These are phyloP conservation scores for Stagonosporopsis tanaceti DNA, from an alignment of 2,329 filamentous ascomycete species.

Conservation along the genomic window DNA sequence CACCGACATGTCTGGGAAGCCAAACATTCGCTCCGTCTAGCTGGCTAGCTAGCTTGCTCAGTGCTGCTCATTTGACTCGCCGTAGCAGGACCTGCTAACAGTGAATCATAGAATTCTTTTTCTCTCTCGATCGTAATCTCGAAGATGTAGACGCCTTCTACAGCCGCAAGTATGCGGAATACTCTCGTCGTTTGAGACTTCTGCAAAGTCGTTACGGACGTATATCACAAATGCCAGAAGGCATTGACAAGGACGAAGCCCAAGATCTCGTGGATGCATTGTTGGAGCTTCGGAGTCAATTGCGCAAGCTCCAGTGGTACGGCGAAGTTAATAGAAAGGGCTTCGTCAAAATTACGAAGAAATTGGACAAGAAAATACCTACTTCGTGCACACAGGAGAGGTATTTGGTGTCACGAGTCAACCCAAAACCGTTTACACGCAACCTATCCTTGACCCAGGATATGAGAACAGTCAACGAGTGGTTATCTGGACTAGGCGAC, in stretches of 20 bases:
- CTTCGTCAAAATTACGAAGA: slow-evolving; percentile 99
- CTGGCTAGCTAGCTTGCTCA: too few relatives aligned
- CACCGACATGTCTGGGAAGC: not conserved
- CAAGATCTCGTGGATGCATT: slow-evolving; percentile 91
- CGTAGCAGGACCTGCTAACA: slow-evolving; percentile 13
- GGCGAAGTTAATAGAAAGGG: slow-evolving; percentile 94
- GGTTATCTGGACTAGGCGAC: slow-evolving; percentile 84
- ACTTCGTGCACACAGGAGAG: slow-evolving; percentile 78
- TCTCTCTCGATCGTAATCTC: slow-evolving; percentile 92
- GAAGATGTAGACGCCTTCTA: slow-evolving; percentile 97
- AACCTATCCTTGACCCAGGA: slow-evolving; percentile 67
- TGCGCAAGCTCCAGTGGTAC: slow-evolving; percentile 96
- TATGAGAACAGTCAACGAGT: slow-evolving; percentile 81
- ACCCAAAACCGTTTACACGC: slow-evolving; percentile 85
- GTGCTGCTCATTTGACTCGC: not conserved
- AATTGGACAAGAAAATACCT: slow-evolving; percentile 93
- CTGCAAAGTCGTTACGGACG: slow-evolving; percentile 88
- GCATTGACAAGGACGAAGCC: slow-evolving; percentile 84
- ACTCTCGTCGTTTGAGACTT: slow-evolving; percentile 81
- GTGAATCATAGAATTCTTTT: slow-evolving; percentile 82
- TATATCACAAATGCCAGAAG: slow-evolving; percentile 71
- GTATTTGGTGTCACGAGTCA: slow-evolving; percentile 90
- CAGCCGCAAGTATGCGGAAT: slow-evolving; percentile 92
- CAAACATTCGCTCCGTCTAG: not conserved
- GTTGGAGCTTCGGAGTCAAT: slow-evolving; percentile 83